Evolutionary conservation across 768 basidiomycete species (phyloP).

Genomic region (Trametes villosa): DNA sequence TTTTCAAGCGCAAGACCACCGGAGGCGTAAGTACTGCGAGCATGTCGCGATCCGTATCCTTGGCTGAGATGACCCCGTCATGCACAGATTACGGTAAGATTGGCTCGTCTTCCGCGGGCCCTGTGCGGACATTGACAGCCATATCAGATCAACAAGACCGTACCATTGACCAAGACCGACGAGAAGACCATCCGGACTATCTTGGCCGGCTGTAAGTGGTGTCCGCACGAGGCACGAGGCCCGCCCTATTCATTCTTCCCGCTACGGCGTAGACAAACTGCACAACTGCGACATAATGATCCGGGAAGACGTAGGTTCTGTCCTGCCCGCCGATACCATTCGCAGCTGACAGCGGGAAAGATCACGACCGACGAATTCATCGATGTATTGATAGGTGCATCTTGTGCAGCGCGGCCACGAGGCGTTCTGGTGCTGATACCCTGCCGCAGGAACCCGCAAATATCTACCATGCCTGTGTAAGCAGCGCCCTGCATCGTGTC

Average conservation of each 20-base stretch:
- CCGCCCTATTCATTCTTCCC: not conserved
- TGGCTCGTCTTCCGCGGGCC: not conserved
- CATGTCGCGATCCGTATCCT: slow-evolving; percentile 13
- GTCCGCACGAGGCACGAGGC: not conserved
- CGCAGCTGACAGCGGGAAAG: slow-evolving; percentile 44
- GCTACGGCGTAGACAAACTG: slow-evolving; percentile 63
- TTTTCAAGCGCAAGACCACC: slow-evolving; percentile 91
- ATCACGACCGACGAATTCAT: slow-evolving; percentile 97
- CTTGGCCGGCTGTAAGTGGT: slow-evolving; percentile 75
- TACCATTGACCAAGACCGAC: slow-evolving; percentile 92
- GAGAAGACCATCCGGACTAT: slow-evolving; percentile 95
- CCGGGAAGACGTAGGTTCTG: slow-evolving; percentile 81
- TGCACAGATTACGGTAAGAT: slow-evolving; percentile 69
- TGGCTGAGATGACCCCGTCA: slow-evolving; percentile 1
- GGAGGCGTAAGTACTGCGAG: slow-evolving; percentile 70
- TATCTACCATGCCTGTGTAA: slow-evolving; percentile 91
- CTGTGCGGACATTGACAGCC: slow-evolving; percentile 4
- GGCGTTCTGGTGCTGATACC: not conserved
- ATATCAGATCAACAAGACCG: slow-evolving; percentile 79
- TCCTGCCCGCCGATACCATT: slow-evolving; percentile 11
- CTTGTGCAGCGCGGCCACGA: slow-evolving; percentile 2
- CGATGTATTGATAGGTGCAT: slow-evolving; percentile 89
- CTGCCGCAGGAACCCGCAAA: slow-evolving; percentile 77
- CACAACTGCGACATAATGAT: slow-evolving; percentile 99
- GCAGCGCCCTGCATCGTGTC: slow-evolving; percentile 34